Percentiles rank a stretch among this genome's conserved stretches.
Conservation (phyloP, 768 basidiomycete genomes). For the Leccinellum rugosiceps region DNA sequence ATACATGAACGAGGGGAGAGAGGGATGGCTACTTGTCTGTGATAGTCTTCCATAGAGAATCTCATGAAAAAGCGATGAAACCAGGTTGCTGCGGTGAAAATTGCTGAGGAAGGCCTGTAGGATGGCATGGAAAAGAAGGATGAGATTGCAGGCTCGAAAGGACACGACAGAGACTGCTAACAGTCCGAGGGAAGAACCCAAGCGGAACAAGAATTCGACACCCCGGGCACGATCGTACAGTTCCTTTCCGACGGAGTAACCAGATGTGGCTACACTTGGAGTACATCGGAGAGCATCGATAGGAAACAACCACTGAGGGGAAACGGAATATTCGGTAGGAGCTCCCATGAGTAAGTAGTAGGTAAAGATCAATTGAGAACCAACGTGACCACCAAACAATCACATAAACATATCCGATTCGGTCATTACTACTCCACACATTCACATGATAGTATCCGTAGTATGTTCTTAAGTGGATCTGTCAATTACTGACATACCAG, state of each 20-base stretch:
- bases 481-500: slow-evolving; percentile 15
- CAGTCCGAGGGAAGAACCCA: slow-evolving; percentile 76
- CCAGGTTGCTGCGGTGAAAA: slow-evolving; percentile 87
- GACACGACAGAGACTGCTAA: slow-evolving; percentile 39
- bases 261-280: slow-evolving; percentile 52
- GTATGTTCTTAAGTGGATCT: slow-evolving; percentile 1
- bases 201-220: slow-evolving; percentile 80
- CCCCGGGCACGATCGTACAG: slow-evolving; percentile 78
- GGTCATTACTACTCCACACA: neutral
- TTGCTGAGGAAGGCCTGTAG: slow-evolving; percentile 70
- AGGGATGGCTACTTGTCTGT: slow-evolving; percentile 54
- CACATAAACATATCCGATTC: slow-evolving; percentile 20
- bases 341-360: slow-evolving; percentile 17
- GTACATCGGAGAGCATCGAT: slow-evolving; percentile 54
- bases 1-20: slow-evolving; percentile 3
- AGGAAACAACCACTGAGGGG: slow-evolving; percentile 72
- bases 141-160: slow-evolving; percentile 11
- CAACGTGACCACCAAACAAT: slow-evolving; percentile 24
- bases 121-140: slow-evolving; percentile 9
- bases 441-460: neutral
- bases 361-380: slow-evolving; percentile 8
- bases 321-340: slow-evolving; percentile 24
- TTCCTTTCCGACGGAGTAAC: slow-evolving; percentile 54
- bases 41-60: slow-evolving; percentile 77
- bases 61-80: slow-evolving; percentile 92